These are phyloP conservation scores for Rheum nobile DNA, from an alignment of 148 eudicot genomes.

Conservation along the genomic window DNA sequence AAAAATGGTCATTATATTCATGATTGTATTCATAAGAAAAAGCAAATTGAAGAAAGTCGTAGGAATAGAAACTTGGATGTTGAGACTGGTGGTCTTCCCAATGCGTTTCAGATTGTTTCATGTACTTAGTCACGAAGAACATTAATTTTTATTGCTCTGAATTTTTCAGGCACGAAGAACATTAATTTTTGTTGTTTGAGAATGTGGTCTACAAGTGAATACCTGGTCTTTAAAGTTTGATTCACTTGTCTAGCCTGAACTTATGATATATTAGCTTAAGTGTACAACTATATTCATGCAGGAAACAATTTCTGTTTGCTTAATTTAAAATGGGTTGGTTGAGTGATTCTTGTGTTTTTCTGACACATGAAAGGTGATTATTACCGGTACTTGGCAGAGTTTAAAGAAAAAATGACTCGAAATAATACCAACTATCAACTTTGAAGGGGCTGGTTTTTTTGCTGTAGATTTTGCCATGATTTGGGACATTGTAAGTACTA, in stretches of 20 bases:
- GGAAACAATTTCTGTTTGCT: neutral
- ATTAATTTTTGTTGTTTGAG: neutral
- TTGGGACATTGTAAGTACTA: no score
- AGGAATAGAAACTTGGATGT: no score
- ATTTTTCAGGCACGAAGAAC: neutral
- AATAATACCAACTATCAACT: no score
- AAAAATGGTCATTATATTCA: no score
- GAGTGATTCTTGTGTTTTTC: neutral
- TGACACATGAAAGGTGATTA: constrained; percentile 39
- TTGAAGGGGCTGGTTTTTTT: no score
- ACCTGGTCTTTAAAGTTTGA: neutral
- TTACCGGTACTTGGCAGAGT: constrained; percentile 32
- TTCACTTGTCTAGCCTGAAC: neutral
- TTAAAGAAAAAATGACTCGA: no score
- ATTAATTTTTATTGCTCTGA: neutral
- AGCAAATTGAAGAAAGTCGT: no score
- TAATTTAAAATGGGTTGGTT: neutral
- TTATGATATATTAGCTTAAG: neutral
- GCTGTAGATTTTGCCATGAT: no score
- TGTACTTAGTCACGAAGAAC: no score
- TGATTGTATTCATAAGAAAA: no score
- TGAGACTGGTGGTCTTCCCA: no score
- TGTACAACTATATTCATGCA: neutral
- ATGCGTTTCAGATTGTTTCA: no score
- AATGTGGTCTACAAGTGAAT: neutral